These are phyloP conservation scores for Citropsis articulata DNA, from an alignment of 345 rosid genomes.

Conservation along the genomic window DNA sequence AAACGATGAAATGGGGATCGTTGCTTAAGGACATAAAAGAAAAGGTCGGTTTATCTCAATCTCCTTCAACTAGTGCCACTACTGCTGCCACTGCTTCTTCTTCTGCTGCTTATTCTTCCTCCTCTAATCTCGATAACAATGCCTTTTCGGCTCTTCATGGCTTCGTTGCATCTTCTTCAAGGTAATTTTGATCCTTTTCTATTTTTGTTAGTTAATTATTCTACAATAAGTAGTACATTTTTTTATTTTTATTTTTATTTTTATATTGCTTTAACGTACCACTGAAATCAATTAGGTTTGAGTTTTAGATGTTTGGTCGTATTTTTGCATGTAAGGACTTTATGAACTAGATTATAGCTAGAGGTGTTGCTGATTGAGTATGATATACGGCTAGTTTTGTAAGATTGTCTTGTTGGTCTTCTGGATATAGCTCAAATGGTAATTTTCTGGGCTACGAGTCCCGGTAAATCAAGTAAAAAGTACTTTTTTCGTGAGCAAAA, in stretches of 20 bases:
- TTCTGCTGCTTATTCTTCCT: conserved; percentile 36
- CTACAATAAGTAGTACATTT: conserved; percentile 6
- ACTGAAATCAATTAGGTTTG: conserved; percentile 17
- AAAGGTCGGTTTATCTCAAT: conserved; percentile 93
- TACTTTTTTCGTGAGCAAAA: neutral
- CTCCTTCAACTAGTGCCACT: conserved; percentile 43
- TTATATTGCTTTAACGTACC: conserved; percentile 1
- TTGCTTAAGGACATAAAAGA: conserved; percentile 98
- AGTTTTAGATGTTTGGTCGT: neutral
- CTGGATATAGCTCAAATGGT: neutral
- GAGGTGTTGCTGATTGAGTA: neutral
- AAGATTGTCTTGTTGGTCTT: neutral
- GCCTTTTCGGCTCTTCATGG: conserved; percentile 37
- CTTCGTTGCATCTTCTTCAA: conserved; percentile 56
- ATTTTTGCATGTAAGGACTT: neutral
- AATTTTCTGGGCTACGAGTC: neutral
- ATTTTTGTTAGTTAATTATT: neutral
- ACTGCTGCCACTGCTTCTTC: conserved; percentile 42
- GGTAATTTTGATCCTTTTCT: conserved; percentile 37
- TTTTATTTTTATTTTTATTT: conserved; percentile 1
- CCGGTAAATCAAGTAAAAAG: neutral
- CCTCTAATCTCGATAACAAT: conserved; percentile 35
- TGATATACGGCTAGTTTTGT: neutral
- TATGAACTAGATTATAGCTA: neutral
- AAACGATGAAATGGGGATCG: conserved; percentile 96